These are phyloP conservation scores for Datisca glomerata DNA, from an alignment of 306 rosid species.

Conservation along the genomic window DNA sequence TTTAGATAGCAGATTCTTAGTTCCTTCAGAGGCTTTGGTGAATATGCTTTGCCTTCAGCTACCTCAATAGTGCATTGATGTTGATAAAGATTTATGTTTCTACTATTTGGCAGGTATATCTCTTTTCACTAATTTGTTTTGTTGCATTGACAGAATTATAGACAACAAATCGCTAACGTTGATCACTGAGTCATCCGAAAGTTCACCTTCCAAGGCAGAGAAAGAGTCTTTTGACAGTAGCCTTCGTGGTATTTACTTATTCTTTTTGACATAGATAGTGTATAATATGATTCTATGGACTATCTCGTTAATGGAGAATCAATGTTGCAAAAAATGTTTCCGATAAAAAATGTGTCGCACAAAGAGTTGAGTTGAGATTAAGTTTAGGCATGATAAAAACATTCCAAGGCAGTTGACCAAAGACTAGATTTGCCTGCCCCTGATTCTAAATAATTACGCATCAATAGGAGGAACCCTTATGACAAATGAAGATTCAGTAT, in stretches of 20 bases:
- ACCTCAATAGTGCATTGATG: slow-evolving; percentile 7
- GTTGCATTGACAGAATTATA: slow-evolving; percentile 52
- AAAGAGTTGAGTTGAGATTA: too few species aligned
- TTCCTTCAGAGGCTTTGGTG: slow-evolving; percentile 5
- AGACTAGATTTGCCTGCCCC: too few species aligned
- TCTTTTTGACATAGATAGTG: slow-evolving; percentile 12
- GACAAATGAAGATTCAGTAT: too few species aligned
- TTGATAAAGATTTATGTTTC: not conserved
- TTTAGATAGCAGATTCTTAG: slow-evolving; percentile 12
- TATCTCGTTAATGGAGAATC: too few species aligned
- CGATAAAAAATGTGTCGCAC: too few species aligned
- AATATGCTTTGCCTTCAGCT: slow-evolving; percentile 1
- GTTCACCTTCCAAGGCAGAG: slow-evolving; percentile 48
- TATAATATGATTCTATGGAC: too few species aligned
- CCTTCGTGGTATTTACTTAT: slow-evolving; percentile 64
- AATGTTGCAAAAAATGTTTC: too few species aligned
- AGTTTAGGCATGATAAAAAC: too few species aligned
- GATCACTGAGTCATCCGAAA: slow-evolving; percentile 57
- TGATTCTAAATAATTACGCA: too few species aligned
- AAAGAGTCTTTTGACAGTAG: slow-evolving; percentile 37
- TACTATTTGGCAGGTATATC: not conserved
- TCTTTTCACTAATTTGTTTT: slow-evolving; percentile 19
- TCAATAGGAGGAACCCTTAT: too few species aligned
- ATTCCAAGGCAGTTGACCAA: too few species aligned
- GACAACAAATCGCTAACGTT: slow-evolving; percentile 79